Base-by-base conservation (phyloP, 75 land plant species). In the Pseudotsuga menziesii region DNA sequence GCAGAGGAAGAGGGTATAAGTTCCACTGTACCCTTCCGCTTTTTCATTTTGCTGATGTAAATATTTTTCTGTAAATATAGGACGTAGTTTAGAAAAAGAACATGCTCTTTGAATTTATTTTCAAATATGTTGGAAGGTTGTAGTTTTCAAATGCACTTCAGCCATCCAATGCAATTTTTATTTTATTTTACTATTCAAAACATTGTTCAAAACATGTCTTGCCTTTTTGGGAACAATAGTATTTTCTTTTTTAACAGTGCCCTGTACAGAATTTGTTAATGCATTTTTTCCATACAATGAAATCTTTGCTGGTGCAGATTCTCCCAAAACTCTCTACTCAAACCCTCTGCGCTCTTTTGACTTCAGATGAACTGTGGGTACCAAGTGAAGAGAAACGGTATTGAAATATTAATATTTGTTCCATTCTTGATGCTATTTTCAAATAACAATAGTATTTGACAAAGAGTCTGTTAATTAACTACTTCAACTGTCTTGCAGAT, bases 371-470 rank as follows among this genome's bases (percentile, higher is more conserved):
- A 72, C 84, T 96, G 29, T 96, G 97, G 99, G 90, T 96, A 25
- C 92, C 91, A 64, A 91, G 83, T 87, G 99, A 96, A 87, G 99
- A 96, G 78, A 91, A 90, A 85, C 75, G 97, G 99, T 93, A 83
- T 79, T 32, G 25, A 54, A 23, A 26, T 19, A 60, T 60, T 60
- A 23, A 14, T 58, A 36, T 39, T 57, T 80, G 9, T 48, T 26
- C 55, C 13, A 5, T 41, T 7, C n/a, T 74, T 77, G 61, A 56
- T 61, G 27, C 61, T 78, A 54, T 56, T 58, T 72, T 23, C 23
- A 19, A 19, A 19, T 15, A 36, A 35, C 3, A 32, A 6, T 79
- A 27, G 55, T 25, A 63, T 59, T 36, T 26, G 5, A 48, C 41
- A 60, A 66, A 4, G 5, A 22, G 54, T 41, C 17, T 27, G n/a